Evolutionary conservation across 129 eudicot genomes (phyloP), one percentile per base, ranked within the genome.

Genomic region (Helichrysum umbraculigerum): DNA sequence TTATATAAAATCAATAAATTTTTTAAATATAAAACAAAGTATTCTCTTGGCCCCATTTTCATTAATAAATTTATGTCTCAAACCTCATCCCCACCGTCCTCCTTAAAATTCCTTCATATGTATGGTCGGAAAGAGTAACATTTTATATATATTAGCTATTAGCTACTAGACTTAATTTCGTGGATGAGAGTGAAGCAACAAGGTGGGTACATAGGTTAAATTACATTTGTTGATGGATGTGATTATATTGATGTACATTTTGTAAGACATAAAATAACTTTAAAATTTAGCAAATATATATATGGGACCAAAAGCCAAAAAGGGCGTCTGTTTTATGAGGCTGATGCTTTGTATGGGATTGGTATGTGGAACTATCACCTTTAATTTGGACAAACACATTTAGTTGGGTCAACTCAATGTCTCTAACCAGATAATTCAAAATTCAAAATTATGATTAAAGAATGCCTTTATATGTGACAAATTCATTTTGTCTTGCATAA

Each of bases 171-270:
- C 28, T 25, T 0, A 37, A 35, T 47, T 78, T 70, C 50, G 70
- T 70, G 71, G 71, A 33, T 61, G 44, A 78, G 65, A 70, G 35
- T 70, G 71, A 41, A 61, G 47, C 76, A 77, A 60, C 75, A 50
- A 78, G 77, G 71, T 59, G 28, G 0, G 41, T 12, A 44, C 17
- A n/a, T n/a, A n/a, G n/a, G n/a, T n/a, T n/a, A n/a, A n/a, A 4
- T 44, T 70, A 57, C 70, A 69, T 41, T 30, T 58, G 35, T 77
- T 60, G 37, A 58, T 77, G 25, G 37, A 58, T 77, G 34, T 67
- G 75, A 34, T 77, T 10, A 69, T 10, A 22, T n/a, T 57, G 52
- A 3, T 69, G 81, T 20, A 57, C 81, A 19, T 77, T 76, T 66
- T 28, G 67, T 30, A 9, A 57, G 33, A 77, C 17, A 39, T 52